Evolutionary conservation across 495 filamentous ascomycete genomes (phyloP), one percentile per base, ranked within the genome.

Genomic region (Penicillium cinerascens): DNA sequence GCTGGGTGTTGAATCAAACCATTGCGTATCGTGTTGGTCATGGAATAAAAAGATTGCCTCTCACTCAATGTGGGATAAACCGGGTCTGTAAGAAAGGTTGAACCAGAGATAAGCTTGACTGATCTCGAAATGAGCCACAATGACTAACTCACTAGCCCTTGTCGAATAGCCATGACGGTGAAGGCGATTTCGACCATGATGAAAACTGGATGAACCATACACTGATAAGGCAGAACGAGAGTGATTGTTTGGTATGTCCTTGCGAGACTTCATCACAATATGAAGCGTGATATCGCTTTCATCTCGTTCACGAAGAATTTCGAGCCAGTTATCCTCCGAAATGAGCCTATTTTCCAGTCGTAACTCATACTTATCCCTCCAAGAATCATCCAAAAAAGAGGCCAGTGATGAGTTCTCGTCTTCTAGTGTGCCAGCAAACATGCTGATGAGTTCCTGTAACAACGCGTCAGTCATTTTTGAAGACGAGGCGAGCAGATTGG

Each of bases 331-430:
- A 3, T 3, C 23, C 21, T 52, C 42, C 10, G 50, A 52, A 15
- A 52, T n/a, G 1, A 33, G 42, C 42, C 47, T 29, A 11, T 29
- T 20, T 1, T 33, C 36, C 1, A 29, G 23, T 18, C 9, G 42
- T 15, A 52, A 23, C 20, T 52, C 50, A 16, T 46, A 52, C 15
- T 29, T n/a, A 17, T 52, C 43, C 22, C 36, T 52, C 50, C 50
- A 52, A 20, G 50, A 45, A 22, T 41, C 43, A 17, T 46, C 15
- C 10, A 46, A 17, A 10, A 52, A 52, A 7, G 50, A 35, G 13
- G 5, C 16, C 6, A n/a, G 33, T 6, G 47, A 20, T 2, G 21
- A 8, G 33, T 40, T 52, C 8, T 27, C 42, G 25, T 40, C 16
- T 8, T 36, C 50, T 10, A 46, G 35, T 10, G 23, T 7, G 0